Percentiles rank a stretch among this genome's conserved stretches.
These are phyloP conservation scores for Ambrosiella beaveri DNA, from an alignment of 2,329 filamentous ascomycete species.

Conservation along the genomic window DNA sequence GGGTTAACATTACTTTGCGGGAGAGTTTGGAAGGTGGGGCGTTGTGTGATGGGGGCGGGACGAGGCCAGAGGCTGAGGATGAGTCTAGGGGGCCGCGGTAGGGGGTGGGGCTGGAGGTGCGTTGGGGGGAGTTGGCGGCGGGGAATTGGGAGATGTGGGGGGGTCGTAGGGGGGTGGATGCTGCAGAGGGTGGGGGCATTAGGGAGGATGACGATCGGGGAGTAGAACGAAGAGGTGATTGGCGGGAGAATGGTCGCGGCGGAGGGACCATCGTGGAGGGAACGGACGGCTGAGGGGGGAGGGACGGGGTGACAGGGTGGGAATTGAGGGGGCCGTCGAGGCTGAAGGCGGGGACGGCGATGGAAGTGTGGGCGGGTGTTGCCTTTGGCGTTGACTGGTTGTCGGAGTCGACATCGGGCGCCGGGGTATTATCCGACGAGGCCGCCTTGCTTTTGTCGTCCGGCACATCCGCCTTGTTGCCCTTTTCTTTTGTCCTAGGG, in stretches of 20 bases:
- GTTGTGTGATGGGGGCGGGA: constrained; percentile 37
- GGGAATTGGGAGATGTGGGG: constrained; percentile 29
- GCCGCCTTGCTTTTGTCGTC: background rate
- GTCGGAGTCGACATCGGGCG: constrained; percentile 17
- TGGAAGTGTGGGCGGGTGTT: constrained; percentile 16
- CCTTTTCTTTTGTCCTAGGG: background rate
- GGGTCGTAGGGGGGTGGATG: constrained; percentile 17
- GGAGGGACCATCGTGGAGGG: constrained; percentile 16
- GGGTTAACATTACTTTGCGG: constrained; percentile 63
- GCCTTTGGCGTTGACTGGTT: constrained; percentile 38
- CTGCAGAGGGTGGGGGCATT: constrained; percentile 18
- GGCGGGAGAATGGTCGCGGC: constrained; percentile 10
- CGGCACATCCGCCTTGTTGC: background rate
- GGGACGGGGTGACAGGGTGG: background rate
- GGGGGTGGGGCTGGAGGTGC: constrained; percentile 24
- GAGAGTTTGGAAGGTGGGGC: constrained; percentile 37
- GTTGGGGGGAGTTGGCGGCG: constrained; percentile 33
- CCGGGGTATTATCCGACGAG: background rate
- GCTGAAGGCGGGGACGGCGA: constrained; percentile 28
- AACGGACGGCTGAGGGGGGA: background rate
- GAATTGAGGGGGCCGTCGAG: constrained; percentile 17
- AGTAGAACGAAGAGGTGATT: constrained; percentile 8
- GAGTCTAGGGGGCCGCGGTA: constrained; percentile 23
- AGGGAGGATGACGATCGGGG: constrained; percentile 13
- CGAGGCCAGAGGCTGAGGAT: constrained; percentile 23